Base-by-base conservation (phyloP, 169 alveolate genomes). In the Pseudocohnilembus persalinus region DNA sequence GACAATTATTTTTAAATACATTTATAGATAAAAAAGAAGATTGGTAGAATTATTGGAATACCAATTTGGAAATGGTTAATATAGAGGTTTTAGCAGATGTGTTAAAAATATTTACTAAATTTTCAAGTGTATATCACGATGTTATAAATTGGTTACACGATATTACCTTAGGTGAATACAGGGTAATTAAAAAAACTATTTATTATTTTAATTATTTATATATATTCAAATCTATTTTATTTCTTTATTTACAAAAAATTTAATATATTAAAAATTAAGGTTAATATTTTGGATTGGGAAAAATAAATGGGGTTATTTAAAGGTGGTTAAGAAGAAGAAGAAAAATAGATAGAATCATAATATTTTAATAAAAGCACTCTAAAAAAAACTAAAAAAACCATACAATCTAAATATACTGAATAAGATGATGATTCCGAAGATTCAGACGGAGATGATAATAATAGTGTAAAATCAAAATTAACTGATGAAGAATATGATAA, bases 101-200 rank as follows among this genome's bases (percentile, higher is more conserved):
- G 1, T 34, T 79, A 34, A 28, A 34, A 64, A 79, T 79, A 28
- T 79, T 49, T 79, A 30, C 30, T n/a, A 79, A 79, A 64, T 63
- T 49, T 20, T 26, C 75, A 20, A n/a, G 64, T 15, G 76, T 73
- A 1, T 49, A 79, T 27, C n/a, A 28, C 16, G 84, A 79, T 64
- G 84, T 79, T 1, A 79, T 79, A 28, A 49, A 79, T 28, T 79
- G 84, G 84, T 68, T 79, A n/a, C 35, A 79, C 20, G 84, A 79
- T 35, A 79, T 79, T 25, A 79, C 84, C 29, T 72, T 79, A n/a
- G 64, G 64, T n/a, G 35, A 79, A 49, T 79, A 79, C 64, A 64
- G 63, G 26, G 29, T 79, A 26, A 79, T 49, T 11, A 49, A n/a
- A n/a, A n/a, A n/a, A n/a, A n/a, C n/a, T n/a, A n/a, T n/a, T n/a